Evolutionary conservation across 371 early-diverging fungal genomes (phyloP).

Genomic region (Zopfochytrium polystomum): DNA sequence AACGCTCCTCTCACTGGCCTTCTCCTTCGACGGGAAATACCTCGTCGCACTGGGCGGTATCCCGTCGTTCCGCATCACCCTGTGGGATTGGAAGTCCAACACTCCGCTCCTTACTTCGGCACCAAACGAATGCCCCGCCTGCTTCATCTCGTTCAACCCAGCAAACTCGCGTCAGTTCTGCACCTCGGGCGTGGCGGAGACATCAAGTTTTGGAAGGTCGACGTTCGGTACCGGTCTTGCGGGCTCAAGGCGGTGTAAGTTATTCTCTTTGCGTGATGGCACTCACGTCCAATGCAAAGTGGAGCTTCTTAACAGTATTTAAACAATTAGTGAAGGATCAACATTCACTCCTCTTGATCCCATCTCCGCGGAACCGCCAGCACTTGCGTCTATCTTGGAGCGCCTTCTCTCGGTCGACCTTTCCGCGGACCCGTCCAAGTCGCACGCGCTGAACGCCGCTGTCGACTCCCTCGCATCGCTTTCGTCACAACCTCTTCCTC

Average conservation of each 20-base stretch:
- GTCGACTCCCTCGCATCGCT: too few relatives aligned
- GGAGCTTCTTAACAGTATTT: too few relatives aligned
- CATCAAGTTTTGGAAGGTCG: conserved; percentile 46
- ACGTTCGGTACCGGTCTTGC: conserved; percentile 35
- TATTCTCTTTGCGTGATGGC: neutral
- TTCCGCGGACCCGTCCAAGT: too few relatives aligned
- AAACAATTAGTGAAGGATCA: too few relatives aligned
- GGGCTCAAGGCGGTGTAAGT: conserved; percentile 36
- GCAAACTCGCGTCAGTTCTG: conserved; percentile 38
- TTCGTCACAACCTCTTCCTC: too few relatives aligned
- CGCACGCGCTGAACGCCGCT: too few relatives aligned
- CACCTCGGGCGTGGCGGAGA: conserved; percentile 35
- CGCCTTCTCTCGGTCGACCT: too few relatives aligned
- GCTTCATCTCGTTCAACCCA: conserved; percentile 44
- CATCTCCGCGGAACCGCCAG: too few relatives aligned
- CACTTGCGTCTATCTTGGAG: too few relatives aligned
- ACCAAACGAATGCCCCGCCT: conserved; percentile 30
- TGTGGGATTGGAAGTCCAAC: conserved; percentile 48
- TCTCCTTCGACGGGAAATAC: conserved; percentile 46
- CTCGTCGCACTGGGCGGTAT: conserved; percentile 44
- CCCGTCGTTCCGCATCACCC: conserved; percentile 36
- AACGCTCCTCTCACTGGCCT: conserved; percentile 30
- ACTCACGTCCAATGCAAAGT: too few relatives aligned
- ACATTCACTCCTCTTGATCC: too few relatives aligned
- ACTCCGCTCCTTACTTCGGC: conserved; percentile 16